Evolutionary conservation across 2,329 filamentous ascomycete genomes (phyloP).

Genomic region (Nothophaeocryptopus gaeumannii): DNA sequence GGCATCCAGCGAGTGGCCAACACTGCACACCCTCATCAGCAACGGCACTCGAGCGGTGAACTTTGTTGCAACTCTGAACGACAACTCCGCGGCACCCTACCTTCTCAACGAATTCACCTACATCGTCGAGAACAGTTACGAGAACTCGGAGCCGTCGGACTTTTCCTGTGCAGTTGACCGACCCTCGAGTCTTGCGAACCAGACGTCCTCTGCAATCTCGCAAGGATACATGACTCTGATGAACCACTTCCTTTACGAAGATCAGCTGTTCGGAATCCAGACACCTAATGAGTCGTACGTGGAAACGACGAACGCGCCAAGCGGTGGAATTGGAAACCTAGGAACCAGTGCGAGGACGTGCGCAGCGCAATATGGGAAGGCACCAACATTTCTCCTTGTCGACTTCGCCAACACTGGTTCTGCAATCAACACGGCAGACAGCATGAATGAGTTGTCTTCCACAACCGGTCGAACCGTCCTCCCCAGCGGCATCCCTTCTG

Average conservation of each 20-base stretch:
- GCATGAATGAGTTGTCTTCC: slow-evolving; percentile 37
- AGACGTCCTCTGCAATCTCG: slow-evolving; percentile 15
- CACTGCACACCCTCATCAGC: slow-evolving; percentile 72
- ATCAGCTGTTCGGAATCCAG: slow-evolving; percentile 40
- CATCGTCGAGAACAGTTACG: slow-evolving; percentile 48
- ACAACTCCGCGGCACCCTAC: slow-evolving; percentile 69
- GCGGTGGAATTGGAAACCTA: slow-evolving; percentile 43
- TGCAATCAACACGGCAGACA: slow-evolving; percentile 41
- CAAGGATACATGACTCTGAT: slow-evolving; percentile 44
- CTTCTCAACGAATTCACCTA: slow-evolving; percentile 56
- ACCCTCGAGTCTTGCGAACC: slow-evolving; percentile 18
- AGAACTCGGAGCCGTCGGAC: slow-evolving; percentile 32
- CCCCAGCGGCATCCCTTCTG: slow-evolving; percentile 9
- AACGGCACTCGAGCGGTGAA: slow-evolving; percentile 52
- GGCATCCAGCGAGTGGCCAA: slow-evolving; percentile 70
- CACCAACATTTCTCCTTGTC: slow-evolving; percentile 45
- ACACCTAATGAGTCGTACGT: slow-evolving; percentile 44
- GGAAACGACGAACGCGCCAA: slow-evolving; percentile 43
- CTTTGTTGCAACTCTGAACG: slow-evolving; percentile 76
- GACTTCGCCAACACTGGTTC: slow-evolving; percentile 48
- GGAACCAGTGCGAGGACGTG: slow-evolving; percentile 43
- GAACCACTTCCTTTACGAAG: slow-evolving; percentile 49
- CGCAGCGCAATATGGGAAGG: slow-evolving; percentile 37
- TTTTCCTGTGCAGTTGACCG: slow-evolving; percentile 21
- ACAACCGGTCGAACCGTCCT: slow-evolving; percentile 14